Conservation (phyloP, 1,139 yeast genomes). For the Suhomyces choctaworum region DNA sequence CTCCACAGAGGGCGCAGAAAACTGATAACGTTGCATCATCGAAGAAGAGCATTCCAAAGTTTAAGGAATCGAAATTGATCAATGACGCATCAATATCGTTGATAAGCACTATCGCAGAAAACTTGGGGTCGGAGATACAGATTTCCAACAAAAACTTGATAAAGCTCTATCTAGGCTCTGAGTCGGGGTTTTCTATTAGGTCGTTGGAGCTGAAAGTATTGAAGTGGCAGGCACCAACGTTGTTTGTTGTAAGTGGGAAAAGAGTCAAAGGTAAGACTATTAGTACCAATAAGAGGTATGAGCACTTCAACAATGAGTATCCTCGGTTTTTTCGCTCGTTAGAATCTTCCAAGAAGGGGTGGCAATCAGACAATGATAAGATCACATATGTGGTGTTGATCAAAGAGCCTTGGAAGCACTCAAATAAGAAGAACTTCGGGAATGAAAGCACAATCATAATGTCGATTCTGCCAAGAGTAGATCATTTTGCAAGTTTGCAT, state of each 20-base stretch:
- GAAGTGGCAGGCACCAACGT: slow-evolving; percentile 89
- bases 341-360: slow-evolving; percentile 30
- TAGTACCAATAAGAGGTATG: slow-evolving; percentile 49
- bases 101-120: slow-evolving; percentile 34
- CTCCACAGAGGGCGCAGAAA: slow-evolving; percentile 4
- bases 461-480: slow-evolving; percentile 66
- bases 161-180: slow-evolving; percentile 70
- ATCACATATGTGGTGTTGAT: slow-evolving; percentile 64
- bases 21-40: neutral
- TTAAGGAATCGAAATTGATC: slow-evolving; percentile 42
- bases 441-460: slow-evolving; percentile 54
- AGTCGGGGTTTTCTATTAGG: slow-evolving; percentile 81
- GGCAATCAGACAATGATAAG: slow-evolving; percentile 42
- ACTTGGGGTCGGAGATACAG: slow-evolving; percentile 21
- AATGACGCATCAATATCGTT: slow-evolving; percentile 43
- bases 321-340: slow-evolving; percentile 47
- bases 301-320: slow-evolving; percentile 50
- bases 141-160: slow-evolving; percentile 46
- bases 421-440: slow-evolving; percentile 76
- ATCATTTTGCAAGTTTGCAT: slow-evolving; percentile 47
- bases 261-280: slow-evolving; percentile 44
- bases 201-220: slow-evolving; percentile 81
- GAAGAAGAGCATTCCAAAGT: slow-evolving; percentile 13
- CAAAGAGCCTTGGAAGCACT: slow-evolving; percentile 72
- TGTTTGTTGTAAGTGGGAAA: slow-evolving; percentile 68